Base-by-base conservation (phyloP, 1,284 basidiomycete genomes). In the Marasmius fiardii region DNA sequence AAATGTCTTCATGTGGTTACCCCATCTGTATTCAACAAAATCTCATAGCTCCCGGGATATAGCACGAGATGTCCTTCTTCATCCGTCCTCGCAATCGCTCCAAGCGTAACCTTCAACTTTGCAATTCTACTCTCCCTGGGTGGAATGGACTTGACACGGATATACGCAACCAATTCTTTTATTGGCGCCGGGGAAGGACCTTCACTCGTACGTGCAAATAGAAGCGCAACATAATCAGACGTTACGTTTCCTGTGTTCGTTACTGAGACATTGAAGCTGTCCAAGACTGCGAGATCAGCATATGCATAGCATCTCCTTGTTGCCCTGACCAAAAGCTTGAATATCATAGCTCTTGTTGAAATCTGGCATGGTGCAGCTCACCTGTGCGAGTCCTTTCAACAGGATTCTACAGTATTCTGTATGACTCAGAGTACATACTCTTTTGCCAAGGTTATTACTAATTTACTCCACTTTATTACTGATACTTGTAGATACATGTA, bases 221-320 rank as follows among this genome's bases (percentile, higher is more conserved):
- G 67, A 45, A 83, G 71, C n/a, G 78, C 74, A 35, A 80, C 79
- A 60, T 80, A 83, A 66, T 84, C 81, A 3, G 80, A 83, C 1
- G 74, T 65, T n/a, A 70, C 65, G 39, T 68, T 68, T 20, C 81
- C 81, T 0, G 74, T 75, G 66, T 83, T 84, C 56, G 63, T 74
- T 35, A 83, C 74, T 12, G 64, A 63, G 24, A 82, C 72, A 21
- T 67, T 56, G 68, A 83, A 79, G 10, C 76, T 78, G 58, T 75
- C 76, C 60, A 83, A 75, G 7, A 65, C 56, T 6, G 75, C 75
- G 34, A 79, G 70, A 63, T 84, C 81, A 12, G 73, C 62, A 51
- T 70, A 68, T 16, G 64, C 60, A 45, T 59, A 60, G 7, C 59
- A 34, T 1, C 61, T 28, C 45, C 56, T 55, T 11, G 61, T 70